phyloP scores from a whole-genome alignment of 139 green algal species.

The Ettlia oleoabundans region DNA sequence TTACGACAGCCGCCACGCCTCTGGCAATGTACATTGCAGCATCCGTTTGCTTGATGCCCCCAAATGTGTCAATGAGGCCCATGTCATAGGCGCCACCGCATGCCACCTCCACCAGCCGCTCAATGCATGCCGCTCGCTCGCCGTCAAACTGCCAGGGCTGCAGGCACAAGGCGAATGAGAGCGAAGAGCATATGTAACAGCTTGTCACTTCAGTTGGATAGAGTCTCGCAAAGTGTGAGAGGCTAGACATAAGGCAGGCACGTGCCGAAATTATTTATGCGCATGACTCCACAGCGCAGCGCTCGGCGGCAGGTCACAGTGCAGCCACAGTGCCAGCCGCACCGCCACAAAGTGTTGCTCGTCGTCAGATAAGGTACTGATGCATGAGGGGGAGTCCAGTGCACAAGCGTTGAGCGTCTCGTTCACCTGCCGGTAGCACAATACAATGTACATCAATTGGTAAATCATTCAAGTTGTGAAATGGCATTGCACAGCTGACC shows the following conservation, averaged over 20 bases:
- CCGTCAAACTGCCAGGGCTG: constrained; percentile 20
- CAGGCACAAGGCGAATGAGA: background rate
- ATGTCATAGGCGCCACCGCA: background rate
- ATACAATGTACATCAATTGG: no score
- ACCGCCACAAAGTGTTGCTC: constrained; percentile 64
- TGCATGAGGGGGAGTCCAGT: constrained; percentile 49
- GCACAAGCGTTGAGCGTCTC: constrained; percentile 62
- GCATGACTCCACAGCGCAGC: no score
- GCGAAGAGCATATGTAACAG: background rate
- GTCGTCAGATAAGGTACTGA: constrained; percentile 66
- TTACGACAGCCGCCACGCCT: constrained; percentile 33
- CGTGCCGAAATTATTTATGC: no score
- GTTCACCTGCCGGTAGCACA: constrained; percentile 49
- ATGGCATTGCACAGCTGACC: no score
- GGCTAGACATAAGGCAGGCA: no score
- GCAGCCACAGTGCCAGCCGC: no score
- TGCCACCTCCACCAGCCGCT: constrained; percentile 7
- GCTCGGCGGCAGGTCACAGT: no score
- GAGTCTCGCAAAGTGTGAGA: no score
- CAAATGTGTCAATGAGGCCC: constrained; percentile 22
- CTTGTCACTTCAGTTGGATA: no score
- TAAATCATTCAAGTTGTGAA: no score
- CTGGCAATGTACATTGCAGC: constrained; percentile 48
- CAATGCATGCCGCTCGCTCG: background rate
- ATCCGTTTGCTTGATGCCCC: constrained; percentile 41